Conservation (phyloP, 495 filamentous ascomycete species). For the Collariella sp. region DNA sequence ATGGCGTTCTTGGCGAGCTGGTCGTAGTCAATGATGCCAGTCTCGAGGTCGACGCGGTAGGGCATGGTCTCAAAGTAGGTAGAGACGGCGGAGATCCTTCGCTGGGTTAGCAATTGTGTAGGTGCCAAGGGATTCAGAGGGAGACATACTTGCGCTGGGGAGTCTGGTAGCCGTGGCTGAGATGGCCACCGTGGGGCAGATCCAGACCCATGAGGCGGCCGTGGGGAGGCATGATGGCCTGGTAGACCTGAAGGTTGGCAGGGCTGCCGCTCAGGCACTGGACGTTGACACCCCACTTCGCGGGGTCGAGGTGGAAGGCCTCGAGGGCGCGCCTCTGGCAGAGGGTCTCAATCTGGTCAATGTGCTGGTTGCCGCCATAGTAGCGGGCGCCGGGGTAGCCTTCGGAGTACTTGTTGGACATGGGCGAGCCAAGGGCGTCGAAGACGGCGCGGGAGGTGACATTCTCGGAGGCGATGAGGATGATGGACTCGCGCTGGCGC, state of each 20-base stretch:
- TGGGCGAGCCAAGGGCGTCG: conserved; percentile 80
- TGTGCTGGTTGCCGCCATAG: conserved; percentile 99
- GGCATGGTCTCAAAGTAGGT: conserved; percentile 95
- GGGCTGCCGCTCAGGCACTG: conserved; percentile 88
- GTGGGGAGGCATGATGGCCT: conserved; percentile 95
- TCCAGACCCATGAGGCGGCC: conserved; percentile 97
- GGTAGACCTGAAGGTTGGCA: conserved; percentile 97
- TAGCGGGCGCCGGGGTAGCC: conserved; percentile 97
- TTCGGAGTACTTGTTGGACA: conserved; percentile 99
- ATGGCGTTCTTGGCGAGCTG: conserved; percentile 82
- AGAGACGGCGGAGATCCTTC: conserved; percentile 81
- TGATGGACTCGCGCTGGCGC: conserved; percentile 95
- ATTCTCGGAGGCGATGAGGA: conserved; percentile 93
- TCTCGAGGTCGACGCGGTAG: conserved; percentile 83
- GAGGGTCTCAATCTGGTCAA: conserved; percentile 88
- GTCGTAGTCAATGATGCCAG: conserved; percentile 96
- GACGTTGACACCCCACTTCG: conserved; percentile 98
- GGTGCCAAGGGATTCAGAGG: not conserved
- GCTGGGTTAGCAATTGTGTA: conserved; percentile 9
- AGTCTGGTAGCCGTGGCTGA: conserved; percentile 97
- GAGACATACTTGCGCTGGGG: conserved; percentile 69
- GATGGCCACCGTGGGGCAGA: conserved; percentile 93
- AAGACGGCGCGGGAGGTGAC: conserved; percentile 83
- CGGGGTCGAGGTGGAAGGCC: conserved; percentile 77
- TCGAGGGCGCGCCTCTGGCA: conserved; percentile 93